Conservation (phyloP, 805 yeast genomes). For the Debaryomyces castellii region DNA sequence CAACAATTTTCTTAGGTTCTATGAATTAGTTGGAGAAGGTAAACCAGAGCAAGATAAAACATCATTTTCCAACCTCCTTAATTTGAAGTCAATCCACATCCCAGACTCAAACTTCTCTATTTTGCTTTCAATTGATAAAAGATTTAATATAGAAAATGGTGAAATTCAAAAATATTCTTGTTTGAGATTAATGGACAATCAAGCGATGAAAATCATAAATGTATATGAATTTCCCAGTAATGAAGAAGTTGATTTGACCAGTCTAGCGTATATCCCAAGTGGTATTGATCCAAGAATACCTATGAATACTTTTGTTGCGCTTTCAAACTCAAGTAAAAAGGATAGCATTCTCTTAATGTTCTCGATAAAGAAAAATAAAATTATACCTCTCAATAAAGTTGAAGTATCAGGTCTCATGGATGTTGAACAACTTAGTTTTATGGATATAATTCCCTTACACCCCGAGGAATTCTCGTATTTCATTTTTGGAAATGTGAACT, state of each 20-base stretch:
- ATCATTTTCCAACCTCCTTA: conserved; percentile 15
- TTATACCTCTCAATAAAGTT: conserved; percentile 7
- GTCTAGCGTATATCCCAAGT: conserved; percentile 12
- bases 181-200: conserved; percentile 15
- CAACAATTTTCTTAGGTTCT: not conserved
- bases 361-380: conserved; percentile 7
- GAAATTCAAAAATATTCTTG: conserved; percentile 13
- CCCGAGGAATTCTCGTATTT: conserved; percentile 10
- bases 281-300: not conserved
- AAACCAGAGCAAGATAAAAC: conserved; percentile 5
- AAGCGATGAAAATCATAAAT: conserved; percentile 11
- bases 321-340: conserved; percentile 11
- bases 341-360: conserved; percentile 11
- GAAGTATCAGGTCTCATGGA: conserved; percentile 12
- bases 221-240: conserved; percentile 8
- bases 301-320: conserved; percentile 11
- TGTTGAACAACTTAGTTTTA: conserved; percentile 7
- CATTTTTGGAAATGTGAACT: conserved; percentile 17
- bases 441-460: conserved; percentile 14
- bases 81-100: conserved; percentile 14
- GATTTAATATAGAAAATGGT: conserved; percentile 9
- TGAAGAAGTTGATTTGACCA: conserved; percentile 15
- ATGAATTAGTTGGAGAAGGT: not conserved
- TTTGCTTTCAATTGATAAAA: conserved; percentile 15
- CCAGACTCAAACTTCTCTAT: conserved; percentile 11